A percentile compares a stretch with the other conserved stretches of the same genome.
Conservation (phyloP, 2,329 filamentous ascomycete species). For the Xylariaceae sp. region DNA sequence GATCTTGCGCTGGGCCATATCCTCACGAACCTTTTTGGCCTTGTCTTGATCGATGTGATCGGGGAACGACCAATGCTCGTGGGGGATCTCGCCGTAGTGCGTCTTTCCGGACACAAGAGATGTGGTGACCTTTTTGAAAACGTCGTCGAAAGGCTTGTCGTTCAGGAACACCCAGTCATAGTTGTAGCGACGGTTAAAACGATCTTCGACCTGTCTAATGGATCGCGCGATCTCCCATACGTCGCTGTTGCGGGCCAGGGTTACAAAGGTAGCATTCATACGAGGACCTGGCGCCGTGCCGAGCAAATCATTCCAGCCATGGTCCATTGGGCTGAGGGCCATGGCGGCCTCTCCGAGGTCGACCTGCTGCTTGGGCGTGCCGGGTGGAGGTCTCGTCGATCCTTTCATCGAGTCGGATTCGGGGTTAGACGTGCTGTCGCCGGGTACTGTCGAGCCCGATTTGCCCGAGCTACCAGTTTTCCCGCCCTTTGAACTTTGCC, state of each 20-base stretch:
- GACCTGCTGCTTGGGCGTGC: slow-evolving; percentile 32
- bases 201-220: slow-evolving; percentile 94
- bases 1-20: slow-evolving; percentile 92
- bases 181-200: slow-evolving; percentile 94
- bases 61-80: slow-evolving; percentile 97
- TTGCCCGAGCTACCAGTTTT: slow-evolving; percentile 16
- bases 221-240: slow-evolving; percentile 96
- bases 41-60: slow-evolving; percentile 94
- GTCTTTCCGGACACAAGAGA: slow-evolving; percentile 91
- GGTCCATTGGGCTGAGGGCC: slow-evolving; percentile 50
- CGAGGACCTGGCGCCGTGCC: slow-evolving; percentile 63
- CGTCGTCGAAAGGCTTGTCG: slow-evolving; percentile 88
- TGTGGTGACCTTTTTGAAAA: slow-evolving; percentile 88
- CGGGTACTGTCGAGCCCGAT: slow-evolving; percentile 13
- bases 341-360: slow-evolving; percentile 46
- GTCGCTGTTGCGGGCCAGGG: slow-evolving; percentile 87
- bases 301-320: slow-evolving; percentile 51
- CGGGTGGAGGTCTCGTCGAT: slow-evolving; percentile 25
- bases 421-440: slow-evolving; percentile 22
- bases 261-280: slow-evolving; percentile 97
- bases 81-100: slow-evolving; percentile 82
- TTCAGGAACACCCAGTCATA: slow-evolving; percentile 99
- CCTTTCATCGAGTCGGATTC: slow-evolving; percentile 26
- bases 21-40: slow-evolving; percentile 83
- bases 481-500: slow-evolving; percentile 6